Conservation (phyloP, 2,329 filamentous ascomycete species). For the Stachybotrys elegans region DNA sequence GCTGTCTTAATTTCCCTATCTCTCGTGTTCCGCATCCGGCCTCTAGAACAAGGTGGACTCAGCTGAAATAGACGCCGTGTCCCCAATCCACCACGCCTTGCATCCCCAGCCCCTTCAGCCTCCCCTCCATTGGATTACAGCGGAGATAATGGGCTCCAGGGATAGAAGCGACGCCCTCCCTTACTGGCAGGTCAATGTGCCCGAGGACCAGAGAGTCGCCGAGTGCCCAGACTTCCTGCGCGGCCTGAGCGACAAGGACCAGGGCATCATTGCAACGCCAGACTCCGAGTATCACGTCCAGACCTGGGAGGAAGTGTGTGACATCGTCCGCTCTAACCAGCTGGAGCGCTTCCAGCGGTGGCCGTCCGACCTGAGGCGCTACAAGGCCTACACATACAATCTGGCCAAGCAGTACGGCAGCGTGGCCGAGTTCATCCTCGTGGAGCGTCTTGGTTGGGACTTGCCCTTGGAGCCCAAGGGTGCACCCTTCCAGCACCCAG, state of each 20-base stretch:
- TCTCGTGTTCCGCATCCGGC: too few species aligned
- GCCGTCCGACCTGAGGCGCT: slow-evolving; percentile 73
- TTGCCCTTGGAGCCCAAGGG: slow-evolving; percentile 28
- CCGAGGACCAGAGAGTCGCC: slow-evolving; percentile 51
- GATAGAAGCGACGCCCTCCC: slow-evolving; percentile 33
- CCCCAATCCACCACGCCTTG: too few species aligned
- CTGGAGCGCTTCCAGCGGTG: slow-evolving; percentile 73
- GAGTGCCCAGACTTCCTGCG: slow-evolving; percentile 69
- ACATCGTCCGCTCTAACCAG: slow-evolving; percentile 58
- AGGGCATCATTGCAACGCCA: slow-evolving; percentile 61
- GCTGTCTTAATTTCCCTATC: too few species aligned
- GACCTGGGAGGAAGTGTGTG: slow-evolving; percentile 65
- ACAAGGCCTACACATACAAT: slow-evolving; percentile 63
- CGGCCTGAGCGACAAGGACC: slow-evolving; percentile 62
- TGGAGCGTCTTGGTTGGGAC: slow-evolving; percentile 65
- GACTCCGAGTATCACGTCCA: slow-evolving; percentile 60
- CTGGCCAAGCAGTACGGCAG: slow-evolving; percentile 67
- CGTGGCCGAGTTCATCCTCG: slow-evolving; percentile 71
- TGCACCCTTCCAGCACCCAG: slow-evolving; percentile 36
- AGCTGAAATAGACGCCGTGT: too few species aligned
- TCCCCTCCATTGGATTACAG: too few species aligned
- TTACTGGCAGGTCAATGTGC: slow-evolving; percentile 83
- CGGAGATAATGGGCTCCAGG: slow-evolving; percentile 29
- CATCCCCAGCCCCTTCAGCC: too few species aligned
- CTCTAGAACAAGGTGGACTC: too few species aligned